Evolutionary conservation across 225 moss, liverwort and hornwort genomes (phyloP).

Genomic region (Lunularia cruciata): DNA sequence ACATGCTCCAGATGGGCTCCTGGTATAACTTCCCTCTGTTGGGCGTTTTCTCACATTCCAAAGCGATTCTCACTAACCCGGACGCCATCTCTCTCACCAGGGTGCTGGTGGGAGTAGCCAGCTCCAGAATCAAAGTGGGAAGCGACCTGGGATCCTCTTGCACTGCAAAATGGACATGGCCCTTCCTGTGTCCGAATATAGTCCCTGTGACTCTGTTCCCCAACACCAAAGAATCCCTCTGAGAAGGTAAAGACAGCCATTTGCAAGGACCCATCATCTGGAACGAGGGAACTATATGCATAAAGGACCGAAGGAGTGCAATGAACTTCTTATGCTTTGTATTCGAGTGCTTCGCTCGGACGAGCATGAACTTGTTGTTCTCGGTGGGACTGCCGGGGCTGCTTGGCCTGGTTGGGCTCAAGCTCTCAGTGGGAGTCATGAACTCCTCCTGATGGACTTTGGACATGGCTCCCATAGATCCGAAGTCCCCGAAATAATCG

Average conservation of each 20-base stretch:
- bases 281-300: conserved; percentile 33
- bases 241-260: conserved; percentile 31
- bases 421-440: conserved; percentile 22
- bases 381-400: conserved; percentile 38
- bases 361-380: conserved; percentile 27
- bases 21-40: conserved; percentile 67
- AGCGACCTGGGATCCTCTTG: conserved; percentile 84
- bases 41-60: conserved; percentile 74
- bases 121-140: conserved; percentile 78
- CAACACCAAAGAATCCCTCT: conserved; percentile 30
- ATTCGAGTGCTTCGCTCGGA: conserved; percentile 15
- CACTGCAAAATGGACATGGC: conserved; percentile 79
- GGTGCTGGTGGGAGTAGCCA: conserved; percentile 69
- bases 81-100: conserved; percentile 97
- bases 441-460: conserved; percentile 30
- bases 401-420: conserved; percentile 35
- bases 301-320: conserved; percentile 18
- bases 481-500: conserved; percentile 26
- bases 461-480: conserved; percentile 31
- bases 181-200: conserved; percentile 80
- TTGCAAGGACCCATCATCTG: conserved; percentile 37
- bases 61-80: conserved; percentile 84
- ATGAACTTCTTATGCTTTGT: conserved; percentile 30
- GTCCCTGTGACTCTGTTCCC: conserved; percentile 62
- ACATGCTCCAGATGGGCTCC: conserved; percentile 93